Evolutionary conservation across 495 filamentous ascomycete species (phyloP), one percentile per base, ranked within the genome.

Genomic region (Margaritispora aquatica): DNA sequence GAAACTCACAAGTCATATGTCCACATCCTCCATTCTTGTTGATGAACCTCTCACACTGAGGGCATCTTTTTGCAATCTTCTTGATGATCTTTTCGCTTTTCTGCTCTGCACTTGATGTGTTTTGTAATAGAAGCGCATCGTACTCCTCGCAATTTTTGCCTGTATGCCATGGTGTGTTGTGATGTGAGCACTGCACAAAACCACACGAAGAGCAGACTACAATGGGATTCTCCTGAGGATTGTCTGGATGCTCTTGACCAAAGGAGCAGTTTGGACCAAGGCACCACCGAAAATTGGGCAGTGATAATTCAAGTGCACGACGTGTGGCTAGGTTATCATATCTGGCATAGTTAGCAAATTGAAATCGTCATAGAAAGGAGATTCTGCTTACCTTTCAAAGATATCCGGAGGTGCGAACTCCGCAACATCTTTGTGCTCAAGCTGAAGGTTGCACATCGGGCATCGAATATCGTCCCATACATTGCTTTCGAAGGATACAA

Each of bases 11-110:
- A 41, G 20, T 62, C 63, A 65, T 65, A 48, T 58, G 57, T 23
- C 36, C 27, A 46, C 63, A 65, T 19, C 63, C 63, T 1, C 63
- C 63, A 58, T 62, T 60, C 54, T 65, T 65, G 21, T 65, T 57
- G 11, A 65, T 57, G 21, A 13, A 57, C 17, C 59, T 24, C 24
- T 56, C 17, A 26, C 63, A 65, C n/a, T 38, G 36, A 38, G 57
- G 57, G 29, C 63, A 59, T 19, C 41, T 55, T 29, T 60, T 60
- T 31, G 54, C 48, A 19, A 65, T 54, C 58, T 55, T 61, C 47
- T 50, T 58, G 15, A 62, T 55, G 26, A 59, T 54, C 36, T 62
- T 58, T 49, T 65, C 58, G 3, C 20, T 58, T 47, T 54, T 62
- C 47, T 54, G 54, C 2, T 46, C 27, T n/a, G 24, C 11, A 20